Evolutionary conservation across 306 rosid genomes (phyloP), one percentile per base, ranked within the genome.

Genomic region (Oemleria cerasiformis): DNA sequence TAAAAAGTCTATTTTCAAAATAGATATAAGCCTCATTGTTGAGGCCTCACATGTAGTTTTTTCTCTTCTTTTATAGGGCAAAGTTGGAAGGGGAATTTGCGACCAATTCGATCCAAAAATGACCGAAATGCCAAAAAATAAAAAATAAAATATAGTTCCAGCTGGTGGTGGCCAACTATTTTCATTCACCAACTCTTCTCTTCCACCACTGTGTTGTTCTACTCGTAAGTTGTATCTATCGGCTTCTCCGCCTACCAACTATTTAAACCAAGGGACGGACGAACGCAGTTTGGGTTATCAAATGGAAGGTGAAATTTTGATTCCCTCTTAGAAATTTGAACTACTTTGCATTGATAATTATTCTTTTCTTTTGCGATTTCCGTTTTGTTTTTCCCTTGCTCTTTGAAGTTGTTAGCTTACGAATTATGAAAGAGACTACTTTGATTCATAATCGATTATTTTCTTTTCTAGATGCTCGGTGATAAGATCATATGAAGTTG

Each of bases 291-390:
- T 19, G 59, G 39, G 12, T 72, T 48, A 10, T 21, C 16, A 34
- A n/a, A 74, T 65, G 78, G 72, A 48, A 74, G 78, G 78, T 65
- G 39, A 73, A 54, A 54, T 30, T n/a, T 34, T 47, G 16, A 14
- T 23, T 66, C n/a, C 12, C 25, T 51, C 10, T 73, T 8, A 38
- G 47, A 38, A 42, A 19, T 64, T 41, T 42, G 25, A 39, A 9
- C 34, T 39, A 41, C 36, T 30, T 30, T 30, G 36, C 3, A 30
- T 30, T 30, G 0, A 30, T 30, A 30, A 30, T 25, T 30, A 0
- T 0, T 7, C 11, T 0, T 9, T 20, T 55, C 0, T 8, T 20
- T 55, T 14, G 60, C 20, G 36, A 13, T 5, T 12, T 30, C 0
- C 5, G 40, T 58, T 30, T 1, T 30, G 36, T 30, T 30, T 30